Percentiles rank a stretch among this genome's conserved stretches.
phyloP scores from a whole-genome alignment of 2,329 filamentous ascomycete species.

The Thermothelomyces thermophilus region DNA sequence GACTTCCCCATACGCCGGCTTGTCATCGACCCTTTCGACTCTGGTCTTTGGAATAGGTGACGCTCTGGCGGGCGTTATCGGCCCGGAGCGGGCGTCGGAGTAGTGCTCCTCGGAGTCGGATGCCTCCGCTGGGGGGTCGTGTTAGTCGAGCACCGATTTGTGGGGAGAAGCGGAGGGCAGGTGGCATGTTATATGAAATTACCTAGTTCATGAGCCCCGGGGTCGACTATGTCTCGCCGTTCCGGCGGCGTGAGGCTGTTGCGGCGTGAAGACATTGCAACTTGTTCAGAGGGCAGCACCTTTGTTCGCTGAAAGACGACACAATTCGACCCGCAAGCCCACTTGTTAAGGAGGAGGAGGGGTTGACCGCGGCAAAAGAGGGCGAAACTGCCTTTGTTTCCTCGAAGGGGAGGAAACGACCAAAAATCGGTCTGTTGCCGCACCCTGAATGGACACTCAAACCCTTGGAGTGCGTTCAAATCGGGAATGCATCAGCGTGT shows the following conservation, averaged over 20 bases:
- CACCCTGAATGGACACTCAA: background rate
- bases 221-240: conserved; percentile 41
- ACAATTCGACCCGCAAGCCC: background rate
- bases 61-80: conserved; percentile 35
- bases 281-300: conserved; percentile 7
- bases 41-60: conserved; percentile 54
- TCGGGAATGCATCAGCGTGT: background rate
- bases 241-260: conserved; percentile 36
- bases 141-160: conserved; percentile 12
- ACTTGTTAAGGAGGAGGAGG: background rate
- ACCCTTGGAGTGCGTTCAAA: background rate
- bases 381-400: background rate
- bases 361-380: background rate
- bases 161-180: background rate
- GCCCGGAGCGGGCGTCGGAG: conserved; percentile 55
- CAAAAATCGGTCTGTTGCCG: background rate
- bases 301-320: background rate
- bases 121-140: conserved; percentile 33
- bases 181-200: conserved; percentile 11
- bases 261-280: conserved; percentile 29
- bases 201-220: conserved; percentile 57
- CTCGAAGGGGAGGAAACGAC: background rate
- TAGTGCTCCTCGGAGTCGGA: conserved; percentile 66
- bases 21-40: conserved; percentile 52
- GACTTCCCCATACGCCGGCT: conserved; percentile 54